phyloP scores from a whole-genome alignment of 148 eudicot genomes.

The Gaultheria prostrata region DNA sequence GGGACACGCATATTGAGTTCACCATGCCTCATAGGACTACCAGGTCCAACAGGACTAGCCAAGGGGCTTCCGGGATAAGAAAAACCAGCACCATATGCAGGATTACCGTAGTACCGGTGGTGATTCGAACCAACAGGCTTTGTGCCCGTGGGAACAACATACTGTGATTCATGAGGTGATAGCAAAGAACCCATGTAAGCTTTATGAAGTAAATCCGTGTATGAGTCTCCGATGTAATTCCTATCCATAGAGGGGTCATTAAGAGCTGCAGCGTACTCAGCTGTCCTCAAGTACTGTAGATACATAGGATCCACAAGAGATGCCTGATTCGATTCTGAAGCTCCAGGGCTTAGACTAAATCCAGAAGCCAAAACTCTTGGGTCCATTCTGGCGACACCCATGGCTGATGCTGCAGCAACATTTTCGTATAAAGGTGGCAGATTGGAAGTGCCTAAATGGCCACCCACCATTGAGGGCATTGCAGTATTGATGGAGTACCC shows the following conservation, averaged over 20 bases:
- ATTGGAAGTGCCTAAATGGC: slow-evolving; percentile 58
- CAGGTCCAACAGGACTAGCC: slow-evolving; percentile 73
- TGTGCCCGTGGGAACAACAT: slow-evolving; percentile 46
- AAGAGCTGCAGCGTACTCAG: slow-evolving; percentile 74
- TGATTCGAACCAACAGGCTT: slow-evolving; percentile 58
- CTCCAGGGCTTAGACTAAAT: slow-evolving; percentile 35
- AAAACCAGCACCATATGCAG: slow-evolving; percentile 72
- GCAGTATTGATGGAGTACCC: slow-evolving; percentile 69
- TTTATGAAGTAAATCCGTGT: slow-evolving; percentile 70
- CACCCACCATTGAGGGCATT: slow-evolving; percentile 55
- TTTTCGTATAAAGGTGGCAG: slow-evolving; percentile 79
- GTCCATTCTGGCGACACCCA: slow-evolving; percentile 63
- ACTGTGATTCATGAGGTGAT: slow-evolving; percentile 82
- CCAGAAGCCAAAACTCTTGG: slow-evolving; percentile 48
- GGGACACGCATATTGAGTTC: slow-evolving; percentile 63
- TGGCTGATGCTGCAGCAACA: slow-evolving; percentile 68
- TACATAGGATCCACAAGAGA: slow-evolving; percentile 75
- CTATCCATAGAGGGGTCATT: slow-evolving; percentile 70
- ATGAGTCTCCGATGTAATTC: slow-evolving; percentile 49
- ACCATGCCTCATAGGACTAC: slow-evolving; percentile 79
- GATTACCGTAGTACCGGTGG: slow-evolving; percentile 74
- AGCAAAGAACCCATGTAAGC: slow-evolving; percentile 66
- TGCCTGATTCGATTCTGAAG: slow-evolving; percentile 47
- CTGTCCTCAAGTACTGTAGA: slow-evolving; percentile 70
- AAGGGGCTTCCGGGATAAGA: slow-evolving; percentile 90